Percentiles rank a stretch among this genome's conserved stretches.
These are phyloP conservation scores for Clausena lansium DNA, from an alignment of 345 rosid species.

Conservation along the genomic window DNA sequence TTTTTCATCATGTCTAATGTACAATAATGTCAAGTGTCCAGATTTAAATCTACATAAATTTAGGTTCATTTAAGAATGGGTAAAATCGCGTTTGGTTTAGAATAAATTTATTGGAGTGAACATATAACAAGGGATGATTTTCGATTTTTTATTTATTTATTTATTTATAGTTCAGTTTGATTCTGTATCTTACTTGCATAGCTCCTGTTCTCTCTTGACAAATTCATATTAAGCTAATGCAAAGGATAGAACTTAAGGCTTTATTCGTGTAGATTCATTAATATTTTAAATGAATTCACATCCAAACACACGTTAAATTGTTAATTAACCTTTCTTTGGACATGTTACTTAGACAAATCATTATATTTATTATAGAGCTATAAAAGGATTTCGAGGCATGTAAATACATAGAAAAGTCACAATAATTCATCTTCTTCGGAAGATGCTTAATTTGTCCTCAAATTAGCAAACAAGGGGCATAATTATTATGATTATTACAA, in stretches of 20 bases:
- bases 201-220: neutral
- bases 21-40: too few relatives aligned
- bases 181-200: too few relatives aligned
- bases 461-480: constrained; percentile 14
- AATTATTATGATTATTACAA: constrained; percentile 21
- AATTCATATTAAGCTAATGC: neutral
- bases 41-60: too few relatives aligned
- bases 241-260: neutral
- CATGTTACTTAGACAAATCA: neutral
- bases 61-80: too few relatives aligned
- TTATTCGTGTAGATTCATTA: neutral
- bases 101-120: too few relatives aligned
- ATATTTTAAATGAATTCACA: neutral
- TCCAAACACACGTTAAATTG: too few relatives aligned
- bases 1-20: too few relatives aligned
- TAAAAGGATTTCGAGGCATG: neutral
- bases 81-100: too few relatives aligned
- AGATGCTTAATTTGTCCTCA: constrained; percentile 13
- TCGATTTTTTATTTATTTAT: too few relatives aligned
- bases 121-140: too few relatives aligned
- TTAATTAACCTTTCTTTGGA: neutral
- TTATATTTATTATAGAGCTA: neutral
- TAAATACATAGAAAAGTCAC: neutral
- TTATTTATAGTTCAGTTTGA: too few relatives aligned
- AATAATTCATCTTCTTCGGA: neutral